Evolutionary conservation across 2,329 filamentous ascomycete species (phyloP), one percentile per base, ranked within the genome.

Genomic region (Alternaria arbusti): DNA sequence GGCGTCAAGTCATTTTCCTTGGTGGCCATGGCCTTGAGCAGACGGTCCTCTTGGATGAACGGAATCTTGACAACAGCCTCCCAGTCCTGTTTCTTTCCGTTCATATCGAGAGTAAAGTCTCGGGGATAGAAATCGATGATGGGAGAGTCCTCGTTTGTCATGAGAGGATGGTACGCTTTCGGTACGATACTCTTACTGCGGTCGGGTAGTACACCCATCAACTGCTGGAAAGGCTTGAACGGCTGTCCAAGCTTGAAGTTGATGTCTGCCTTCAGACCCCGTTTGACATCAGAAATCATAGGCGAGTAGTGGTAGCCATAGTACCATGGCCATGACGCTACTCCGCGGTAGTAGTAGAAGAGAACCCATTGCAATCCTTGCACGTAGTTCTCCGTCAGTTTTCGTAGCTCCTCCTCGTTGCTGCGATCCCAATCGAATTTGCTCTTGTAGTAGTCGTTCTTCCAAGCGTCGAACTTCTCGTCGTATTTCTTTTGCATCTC

Each of bases 71-170:
- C 94, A 40, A 99, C 95, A 26, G 96, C 96, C 78, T 99, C 96
- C 96, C 96, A 99, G 68, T 99, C 96, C 91, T 97, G 96, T 83
- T 97, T 99, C 84, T 99, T 99, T 63, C 96, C 96, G 73, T 99
- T 98, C 96, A 99, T 98, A 78, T 99, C 96, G 44, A 99, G 86
- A 69, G 96, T 93, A 74, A 99, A 99, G 73, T 99, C 96, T 72
- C 95, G 88, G 3, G 96, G 96, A 74, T 99, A 99, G 79, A 99
- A 99, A 78, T 99, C 96, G 74, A 97, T 91, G 78, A 99, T 99
- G 2, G 96, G 94, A 15, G 95, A 98, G 15, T 91, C 88, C 2
- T 91, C 86, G 59, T 92, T 92, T 2, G 93, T 97, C 96, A 99
- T 99, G 52, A 99, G 85, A 25, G 93, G 89, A 81, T 96, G 93